Evolutionary conservation across 768 basidiomycete genomes (phyloP), one percentile per base, ranked within the genome.

Genomic region (Trametes sanguinea): DNA sequence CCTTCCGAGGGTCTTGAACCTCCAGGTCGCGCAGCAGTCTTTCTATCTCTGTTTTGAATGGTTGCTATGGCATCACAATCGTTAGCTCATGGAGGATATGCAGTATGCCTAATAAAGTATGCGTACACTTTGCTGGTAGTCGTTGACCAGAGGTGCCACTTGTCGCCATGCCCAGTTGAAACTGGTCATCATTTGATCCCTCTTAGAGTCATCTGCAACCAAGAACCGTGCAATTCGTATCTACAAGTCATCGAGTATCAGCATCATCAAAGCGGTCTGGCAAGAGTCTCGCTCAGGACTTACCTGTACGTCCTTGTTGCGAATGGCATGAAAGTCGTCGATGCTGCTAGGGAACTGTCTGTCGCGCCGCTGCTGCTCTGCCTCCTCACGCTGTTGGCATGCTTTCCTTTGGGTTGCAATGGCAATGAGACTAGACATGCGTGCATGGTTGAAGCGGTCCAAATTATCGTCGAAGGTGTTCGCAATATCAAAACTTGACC

Each of bases 141-240:
- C 71, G 0, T 76, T 69, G 40, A 73, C 63, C 45, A 87, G 74
- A 2, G 82, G 77, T 13, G 74, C 65, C 17, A 81, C 80, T 55
- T 81, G 80, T 43, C 79, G 75, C 73, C 75, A 83, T 0, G 78
- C 76, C 86, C 86, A 88, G 0, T 75, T 72, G 68, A 75, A 86
- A 54, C 83, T 76, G 32, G 63, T 66, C 69, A 80, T 66, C 76
- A 83, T 80, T 66, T 63, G 78, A 55, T 87, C 85, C 62, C 79
- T 75, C 37, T 72, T 74, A 6, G 51, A 29, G 8, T 56, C 51
- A 35, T 71, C 57, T 17, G 60, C 10, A 27, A 59, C 48, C 33
- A 87, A 71, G 66, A 84, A 85, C 51, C 75, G 74, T 22, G 84
- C 84, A 8, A 80, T 75, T 2, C 85, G 79, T n/a, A 81, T 68